These are phyloP conservation scores for Phytophthora pseudosyringae DNA, from an alignment of 352 stramenopile genomes.

Conservation along the genomic window DNA sequence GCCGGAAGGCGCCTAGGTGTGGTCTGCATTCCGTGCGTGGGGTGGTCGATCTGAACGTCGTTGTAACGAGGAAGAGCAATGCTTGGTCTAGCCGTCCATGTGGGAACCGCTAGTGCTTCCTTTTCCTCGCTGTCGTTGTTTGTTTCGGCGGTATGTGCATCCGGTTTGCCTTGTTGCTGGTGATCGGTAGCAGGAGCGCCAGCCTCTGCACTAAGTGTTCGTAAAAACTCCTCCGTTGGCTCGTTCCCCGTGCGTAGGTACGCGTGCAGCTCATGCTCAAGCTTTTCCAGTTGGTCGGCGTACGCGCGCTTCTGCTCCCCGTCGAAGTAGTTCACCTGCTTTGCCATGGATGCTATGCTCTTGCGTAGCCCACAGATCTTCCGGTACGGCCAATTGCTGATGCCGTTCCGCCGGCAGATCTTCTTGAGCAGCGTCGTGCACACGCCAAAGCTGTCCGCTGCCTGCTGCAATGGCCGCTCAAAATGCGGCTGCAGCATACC, in stretches of 20 bases:
- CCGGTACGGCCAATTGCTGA: slow-evolving; percentile 67
- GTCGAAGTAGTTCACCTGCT: slow-evolving; percentile 70
- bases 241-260: slow-evolving; percentile 58
- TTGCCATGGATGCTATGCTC: slow-evolving; percentile 65
- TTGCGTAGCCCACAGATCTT: slow-evolving; percentile 64
- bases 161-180: not conserved
- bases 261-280: slow-evolving; percentile 49
- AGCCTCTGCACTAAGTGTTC: slow-evolving; percentile 22
- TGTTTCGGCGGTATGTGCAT: slow-evolving; percentile 3
- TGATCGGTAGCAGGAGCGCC: not conserved
- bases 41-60: not conserved
- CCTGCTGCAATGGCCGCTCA: slow-evolving; percentile 57
- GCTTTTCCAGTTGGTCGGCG: slow-evolving; percentile 50
- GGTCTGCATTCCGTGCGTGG: slow-evolving; percentile 3
- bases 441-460: slow-evolving; percentile 59
- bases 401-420: slow-evolving; percentile 67
- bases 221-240: slow-evolving; percentile 36
- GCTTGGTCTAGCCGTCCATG: slow-evolving; percentile 30
- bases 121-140: slow-evolving; percentile 26
- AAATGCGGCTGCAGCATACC: slow-evolving; percentile 67
- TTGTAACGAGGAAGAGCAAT: slow-evolving; percentile 13
- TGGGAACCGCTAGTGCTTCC: slow-evolving; percentile 7
- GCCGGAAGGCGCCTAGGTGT: not conserved
- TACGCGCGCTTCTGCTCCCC: slow-evolving; percentile 60
- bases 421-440: slow-evolving; percentile 78